These are phyloP conservation scores for Neurospora sp. DNA, from an alignment of 495 filamentous ascomycete genomes.

Conservation along the genomic window DNA sequence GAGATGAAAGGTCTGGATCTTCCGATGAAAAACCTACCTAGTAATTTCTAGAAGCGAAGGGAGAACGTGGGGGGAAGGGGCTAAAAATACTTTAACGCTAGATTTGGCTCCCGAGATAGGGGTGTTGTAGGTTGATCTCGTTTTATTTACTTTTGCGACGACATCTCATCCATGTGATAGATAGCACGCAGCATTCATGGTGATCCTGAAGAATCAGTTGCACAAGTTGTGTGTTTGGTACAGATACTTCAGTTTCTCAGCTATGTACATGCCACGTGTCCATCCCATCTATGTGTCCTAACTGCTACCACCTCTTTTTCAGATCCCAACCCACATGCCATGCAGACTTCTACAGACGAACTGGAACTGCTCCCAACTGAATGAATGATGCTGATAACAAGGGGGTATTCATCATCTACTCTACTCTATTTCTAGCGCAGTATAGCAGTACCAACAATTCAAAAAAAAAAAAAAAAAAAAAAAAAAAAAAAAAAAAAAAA, in stretches of 20 bases:
- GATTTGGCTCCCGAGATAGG: not conserved
- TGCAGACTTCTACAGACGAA: not conserved
- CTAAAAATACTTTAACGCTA: not conserved
- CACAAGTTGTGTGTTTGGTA: not conserved
- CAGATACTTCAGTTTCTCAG: not conserved
- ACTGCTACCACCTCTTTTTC: not conserved
- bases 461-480: not conserved
- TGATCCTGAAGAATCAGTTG: not conserved
- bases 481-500: not conserved
- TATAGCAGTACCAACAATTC: not conserved
- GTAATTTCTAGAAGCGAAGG: not conserved
- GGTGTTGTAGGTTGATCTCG: not conserved
- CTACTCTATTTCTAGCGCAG: not conserved
- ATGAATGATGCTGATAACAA: not conserved
- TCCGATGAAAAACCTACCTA: not conserved
- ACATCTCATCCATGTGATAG: not conserved
- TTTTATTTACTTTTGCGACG: not conserved
- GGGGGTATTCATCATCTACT: not conserved
- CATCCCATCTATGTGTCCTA: not conserved
- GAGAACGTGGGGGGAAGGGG: not conserved
- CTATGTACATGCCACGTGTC: not conserved
- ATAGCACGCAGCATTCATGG: not conserved
- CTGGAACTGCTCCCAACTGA: not conserved
- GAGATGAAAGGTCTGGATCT: not conserved
- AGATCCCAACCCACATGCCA: not conserved